A percentile compares a stretch with the other conserved stretches of the same genome.
Conservation (phyloP, 192 early-diverging fungal genomes). For the Mortierella antarctica region DNA sequence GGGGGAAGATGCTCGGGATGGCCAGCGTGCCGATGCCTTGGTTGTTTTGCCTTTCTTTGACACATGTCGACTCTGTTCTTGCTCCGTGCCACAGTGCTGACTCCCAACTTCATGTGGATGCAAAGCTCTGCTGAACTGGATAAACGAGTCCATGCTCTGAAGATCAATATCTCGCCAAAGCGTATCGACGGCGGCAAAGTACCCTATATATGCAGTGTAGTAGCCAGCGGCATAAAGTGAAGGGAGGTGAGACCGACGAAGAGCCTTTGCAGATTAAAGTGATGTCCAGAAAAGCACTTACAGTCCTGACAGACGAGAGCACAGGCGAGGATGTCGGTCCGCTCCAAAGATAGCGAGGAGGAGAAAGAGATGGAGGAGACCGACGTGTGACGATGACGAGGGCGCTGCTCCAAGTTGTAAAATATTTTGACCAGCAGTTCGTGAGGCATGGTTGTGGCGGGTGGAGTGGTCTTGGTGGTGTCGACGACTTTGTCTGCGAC, state of each 20-base stretch:
- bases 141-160: constrained; percentile 36
- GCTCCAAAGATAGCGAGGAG: constrained; percentile 14
- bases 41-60: not conserved
- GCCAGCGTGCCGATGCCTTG: not conserved
- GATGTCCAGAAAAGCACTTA: constrained; percentile 15
- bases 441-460: constrained; percentile 15
- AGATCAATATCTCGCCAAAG: constrained; percentile 42
- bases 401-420: constrained; percentile 34
- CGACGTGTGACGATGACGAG: constrained; percentile 38
- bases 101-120: constrained; percentile 3
- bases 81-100: not conserved
- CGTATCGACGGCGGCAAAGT: constrained; percentile 46
- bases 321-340: constrained; percentile 31
- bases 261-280: not conserved
- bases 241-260: constrained; percentile 3
- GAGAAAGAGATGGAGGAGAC: constrained; percentile 37
- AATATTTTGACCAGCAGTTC: constrained; percentile 47
- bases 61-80: not conserved
- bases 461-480: not conserved
- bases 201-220: constrained; percentile 11
- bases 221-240: not conserved
- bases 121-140: constrained; percentile 25
- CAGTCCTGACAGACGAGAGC: constrained; percentile 45
- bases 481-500: not conserved
- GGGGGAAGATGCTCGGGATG: not conserved